Conservation (phyloP, 768 basidiomycete species). For the Naganishia onofrii region DNA sequence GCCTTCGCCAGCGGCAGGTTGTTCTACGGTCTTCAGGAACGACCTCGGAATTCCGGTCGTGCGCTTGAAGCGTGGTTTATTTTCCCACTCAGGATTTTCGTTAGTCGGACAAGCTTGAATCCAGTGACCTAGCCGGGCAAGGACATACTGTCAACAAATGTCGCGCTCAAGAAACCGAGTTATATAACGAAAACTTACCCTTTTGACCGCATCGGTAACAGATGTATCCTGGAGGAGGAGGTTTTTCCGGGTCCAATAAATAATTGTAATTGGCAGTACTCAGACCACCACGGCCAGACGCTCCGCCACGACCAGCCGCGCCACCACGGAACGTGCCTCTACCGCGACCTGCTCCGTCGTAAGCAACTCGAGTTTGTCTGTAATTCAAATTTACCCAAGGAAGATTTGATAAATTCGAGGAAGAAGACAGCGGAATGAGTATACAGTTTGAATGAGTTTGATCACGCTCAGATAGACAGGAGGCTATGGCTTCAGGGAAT, state of each 20-base stretch:
- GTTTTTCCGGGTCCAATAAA: slow-evolving; percentile 60
- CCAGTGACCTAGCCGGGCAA: slow-evolving; percentile 75
- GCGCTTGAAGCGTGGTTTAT: slow-evolving; percentile 90
- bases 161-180: slow-evolving; percentile 10
- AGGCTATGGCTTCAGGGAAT: too few species aligned
- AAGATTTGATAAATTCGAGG: neutral
- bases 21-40: slow-evolving; percentile 94
- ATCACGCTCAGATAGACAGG: neutral
- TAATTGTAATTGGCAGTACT: slow-evolving; percentile 57
- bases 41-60: slow-evolving; percentile 98
- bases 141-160: slow-evolving; percentile 23
- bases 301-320: slow-evolving; percentile 60
- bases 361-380: slow-evolving; percentile 32
- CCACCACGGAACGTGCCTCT: slow-evolving; percentile 34
- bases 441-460: neutral
- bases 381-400: neutral
- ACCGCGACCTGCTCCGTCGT: slow-evolving; percentile 29
- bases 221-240: slow-evolving; percentile 90
- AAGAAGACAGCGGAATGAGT: slow-evolving; percentile 1
- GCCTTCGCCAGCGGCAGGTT: slow-evolving; percentile 55
- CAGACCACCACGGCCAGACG: slow-evolving; percentile 59
- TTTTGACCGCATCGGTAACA: slow-evolving; percentile 98
- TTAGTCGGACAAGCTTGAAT: slow-evolving; percentile 99
- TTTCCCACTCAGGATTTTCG: slow-evolving; percentile 89
- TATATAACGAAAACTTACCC: slow-evolving; percentile 56